Conservation (phyloP, 2,329 filamentous ascomycete species). For the Juglanconis juglandina region DNA sequence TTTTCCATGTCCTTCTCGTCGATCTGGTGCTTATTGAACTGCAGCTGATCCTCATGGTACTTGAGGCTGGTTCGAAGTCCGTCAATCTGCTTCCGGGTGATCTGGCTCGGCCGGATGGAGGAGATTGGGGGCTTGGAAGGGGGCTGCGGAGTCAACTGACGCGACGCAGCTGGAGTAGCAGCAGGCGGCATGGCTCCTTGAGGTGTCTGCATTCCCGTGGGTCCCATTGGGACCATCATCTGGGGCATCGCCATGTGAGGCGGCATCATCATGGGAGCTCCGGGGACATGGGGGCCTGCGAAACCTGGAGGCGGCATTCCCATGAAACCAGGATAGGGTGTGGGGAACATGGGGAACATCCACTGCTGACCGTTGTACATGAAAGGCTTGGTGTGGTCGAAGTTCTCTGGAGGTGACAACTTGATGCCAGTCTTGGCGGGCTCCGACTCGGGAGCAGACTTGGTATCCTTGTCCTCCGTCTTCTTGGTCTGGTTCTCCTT, state of each 20-base stretch:
- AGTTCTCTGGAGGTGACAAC: constrained; percentile 41
- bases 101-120: constrained; percentile 60
- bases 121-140: constrained; percentile 44
- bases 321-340: constrained; percentile 21
- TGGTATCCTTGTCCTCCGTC: constrained; percentile 26
- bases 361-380: constrained; percentile 44
- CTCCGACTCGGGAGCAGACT: constrained; percentile 3
- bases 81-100: constrained; percentile 56
- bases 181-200: constrained; percentile 1
- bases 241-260: constrained; percentile 20
- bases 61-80: constrained; percentile 50
- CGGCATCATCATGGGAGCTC: constrained; percentile 24
- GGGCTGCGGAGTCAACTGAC: constrained; percentile 21
- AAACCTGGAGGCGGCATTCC: constrained; percentile 16
- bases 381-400: constrained; percentile 44
- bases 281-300: constrained; percentile 15
- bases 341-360: constrained; percentile 32
- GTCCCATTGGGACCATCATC: constrained; percentile 16
- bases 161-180: constrained; percentile 18
- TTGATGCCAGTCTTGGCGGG: constrained; percentile 31
- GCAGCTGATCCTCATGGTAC: constrained; percentile 55
- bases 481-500: constrained; percentile 28
- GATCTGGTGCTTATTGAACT: constrained; percentile 61
- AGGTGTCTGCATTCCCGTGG: constrained; percentile 1
- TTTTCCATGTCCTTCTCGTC: constrained; percentile 51